Base-by-base conservation (phyloP, 768 basidiomycete species). In the Epithele typhae region DNA sequence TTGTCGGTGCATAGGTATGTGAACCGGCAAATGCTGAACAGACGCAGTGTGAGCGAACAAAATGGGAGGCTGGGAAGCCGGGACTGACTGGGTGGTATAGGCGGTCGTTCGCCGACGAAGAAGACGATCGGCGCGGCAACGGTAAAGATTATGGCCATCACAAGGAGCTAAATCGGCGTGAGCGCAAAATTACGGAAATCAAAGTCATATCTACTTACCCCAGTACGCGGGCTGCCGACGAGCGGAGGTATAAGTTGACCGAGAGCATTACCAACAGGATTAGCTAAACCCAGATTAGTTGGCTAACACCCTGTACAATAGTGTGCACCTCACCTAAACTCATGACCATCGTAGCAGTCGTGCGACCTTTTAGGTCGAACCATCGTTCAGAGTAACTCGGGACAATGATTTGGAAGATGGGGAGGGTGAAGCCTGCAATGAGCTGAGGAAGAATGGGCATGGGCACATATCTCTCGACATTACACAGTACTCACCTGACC, bases 351-450 rank as follows among this genome's bases (percentile, higher is more conserved):
- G 78, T 92, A 11, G 87, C 87, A 0, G 89, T 91, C 2, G 85
- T 90, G 34, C 90, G 74, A 12, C 83, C 80, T 48, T 76, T 70
- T 38, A 90, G 65, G 50, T 85, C 80, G 57, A 92, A 92, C 90
- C 90, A 92, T 25, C 67, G 77, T 60, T 92, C 86, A 0, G 89
- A 90, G 63, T 84, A 92, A 43, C 78, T 82, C 1, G 90, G 87
- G 5, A 84, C 85, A 8, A 91, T 66, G 21, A 92, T 76, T 64
- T 88, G 87, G 62, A 79, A 91, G 12, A 82, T 68, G 3, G 88
- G 81, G 58, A 88, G 84, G 2, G 85, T 70, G 37, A 87, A 63
- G 1, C 77, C 78, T 6, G 77, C 72, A 33, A 90, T 72, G 14
- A 82, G 54, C 87, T 89, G 46, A 23, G 12, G 18, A 11, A 36